Percentiles rank a stretch among this genome's conserved stretches.
These are phyloP conservation scores for Sporothrix euskadiensis DNA, from an alignment of 2,329 filamentous ascomycete genomes.

Conservation along the genomic window DNA sequence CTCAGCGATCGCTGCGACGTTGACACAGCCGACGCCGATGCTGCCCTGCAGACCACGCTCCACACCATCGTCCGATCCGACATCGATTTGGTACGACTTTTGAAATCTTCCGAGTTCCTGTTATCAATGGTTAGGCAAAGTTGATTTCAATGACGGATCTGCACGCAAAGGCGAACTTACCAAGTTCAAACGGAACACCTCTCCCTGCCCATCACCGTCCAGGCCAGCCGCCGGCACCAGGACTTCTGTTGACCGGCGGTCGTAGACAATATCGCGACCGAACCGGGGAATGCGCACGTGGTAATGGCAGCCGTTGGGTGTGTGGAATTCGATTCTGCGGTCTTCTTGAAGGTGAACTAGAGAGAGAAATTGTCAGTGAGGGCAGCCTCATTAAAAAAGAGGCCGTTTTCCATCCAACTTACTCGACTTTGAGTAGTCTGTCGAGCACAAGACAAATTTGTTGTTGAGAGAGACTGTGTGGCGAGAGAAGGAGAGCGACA, in stretches of 20 bases:
- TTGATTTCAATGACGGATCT: neutral
- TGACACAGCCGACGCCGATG: constrained; percentile 81
- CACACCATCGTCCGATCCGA: constrained; percentile 76
- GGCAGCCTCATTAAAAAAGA: no score
- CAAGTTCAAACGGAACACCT: constrained; percentile 89
- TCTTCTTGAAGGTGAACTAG: constrained; percentile 84
- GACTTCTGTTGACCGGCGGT: constrained; percentile 77
- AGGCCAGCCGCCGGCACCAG: constrained; percentile 85
- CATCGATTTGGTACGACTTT: constrained; percentile 88
- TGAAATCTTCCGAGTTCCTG: constrained; percentile 85
- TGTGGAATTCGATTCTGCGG: constrained; percentile 90
- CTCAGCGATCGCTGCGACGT: constrained; percentile 83
- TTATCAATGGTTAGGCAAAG: neutral
- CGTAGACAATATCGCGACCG: constrained; percentile 85
- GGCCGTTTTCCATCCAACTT: constrained; percentile 38
- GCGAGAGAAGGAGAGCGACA: constrained; percentile 88
- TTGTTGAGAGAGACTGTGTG: constrained; percentile 92
- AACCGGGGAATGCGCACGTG: constrained; percentile 88
- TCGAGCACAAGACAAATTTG: constrained; percentile 83
- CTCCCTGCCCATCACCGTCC: constrained; percentile 80
- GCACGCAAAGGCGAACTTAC: constrained; percentile 14
- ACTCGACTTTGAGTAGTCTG: constrained; percentile 85
- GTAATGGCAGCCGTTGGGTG: constrained; percentile 82
- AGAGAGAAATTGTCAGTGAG: neutral
- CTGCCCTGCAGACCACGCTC: constrained; percentile 82